Evolutionary conservation across 225 moss, liverwort and hornwort genomes (phyloP), one percentile per base, ranked within the genome.

Genomic region (Pleurozium schreberi): DNA sequence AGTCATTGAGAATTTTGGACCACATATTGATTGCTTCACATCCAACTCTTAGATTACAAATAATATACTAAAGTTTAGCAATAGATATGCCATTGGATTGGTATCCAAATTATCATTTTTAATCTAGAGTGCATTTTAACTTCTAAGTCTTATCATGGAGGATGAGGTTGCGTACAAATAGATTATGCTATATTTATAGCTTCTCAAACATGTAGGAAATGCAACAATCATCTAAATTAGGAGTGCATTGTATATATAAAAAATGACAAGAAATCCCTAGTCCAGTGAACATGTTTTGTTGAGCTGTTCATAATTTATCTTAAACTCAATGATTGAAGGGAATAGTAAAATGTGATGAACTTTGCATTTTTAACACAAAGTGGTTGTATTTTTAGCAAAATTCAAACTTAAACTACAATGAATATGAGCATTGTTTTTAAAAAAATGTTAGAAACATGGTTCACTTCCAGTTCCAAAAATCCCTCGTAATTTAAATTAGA

Each of bases 11-110:
- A 50, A 36, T 10, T 36, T 50, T 76, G 4, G 31, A 30, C 4
- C 0, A 4, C 4, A 47, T 7, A 6, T 74, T n/a, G n/a, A 6
- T 0, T 1, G 0, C 9, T 49, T 4, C 1, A 19, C 31, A 49
- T 18, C 28, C 2, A 4, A 31, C 11, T 49, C 0, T 11, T 74
- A 47, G 6, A 73, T 3, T 73, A 18, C 11, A 73, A 73, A 73
- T 16, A 45, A 43, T 45, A 3, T 71, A 73, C 3, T 73, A 6
- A 43, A 73, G 9, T 73, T n/a, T 8, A 10, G 8, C 73, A 30
- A 45, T 30, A 45, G 11, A 45, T 28, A 47, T 18, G 47, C 6
- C 2, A 47, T 47, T 74, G 11, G 7, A 74, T 30, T 74, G 31
- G 7, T 47, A 7, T 74, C 11, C 47, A 7, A 47, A 47, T 74